Conservation (phyloP, 164 flowering plant genomes). For the Sedum album region DNA sequence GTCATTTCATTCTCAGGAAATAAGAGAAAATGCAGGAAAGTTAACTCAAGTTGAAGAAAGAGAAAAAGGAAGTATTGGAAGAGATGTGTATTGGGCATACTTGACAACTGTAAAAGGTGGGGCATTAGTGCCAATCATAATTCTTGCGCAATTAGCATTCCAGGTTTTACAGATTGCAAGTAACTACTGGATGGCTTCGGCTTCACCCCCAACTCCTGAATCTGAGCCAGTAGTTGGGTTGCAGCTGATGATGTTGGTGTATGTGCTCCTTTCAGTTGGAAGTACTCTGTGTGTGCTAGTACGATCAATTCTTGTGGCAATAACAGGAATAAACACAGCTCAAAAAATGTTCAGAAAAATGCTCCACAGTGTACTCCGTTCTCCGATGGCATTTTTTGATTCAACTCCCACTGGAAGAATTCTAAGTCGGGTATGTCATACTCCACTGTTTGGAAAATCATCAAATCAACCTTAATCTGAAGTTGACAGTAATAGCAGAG, state of each 20-base stretch:
- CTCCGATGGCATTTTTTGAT: conserved; percentile 98
- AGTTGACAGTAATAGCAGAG: not conserved
- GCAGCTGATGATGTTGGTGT: conserved; percentile 47
- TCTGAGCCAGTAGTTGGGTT: conserved; percentile 30
- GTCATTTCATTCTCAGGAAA: conserved; percentile 42
- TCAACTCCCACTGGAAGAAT: conserved; percentile 96
- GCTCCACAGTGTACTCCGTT: conserved; percentile 63
- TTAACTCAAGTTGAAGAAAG: conserved; percentile 82
- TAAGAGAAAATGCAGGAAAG: conserved; percentile 51
- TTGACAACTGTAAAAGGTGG: conserved; percentile 66
- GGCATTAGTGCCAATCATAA: conserved; percentile 51
- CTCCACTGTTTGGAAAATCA: not conserved
- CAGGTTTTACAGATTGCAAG: conserved; percentile 75
- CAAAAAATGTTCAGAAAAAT: conserved; percentile 65
- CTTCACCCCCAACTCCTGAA: conserved; percentile 52
- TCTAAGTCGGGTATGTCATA: conserved; percentile 60
- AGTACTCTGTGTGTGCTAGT: conserved; percentile 69
- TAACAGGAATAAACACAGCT: conserved; percentile 59
- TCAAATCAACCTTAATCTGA: not conserved
- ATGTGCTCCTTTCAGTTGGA: conserved; percentile 62
- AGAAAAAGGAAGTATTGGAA: conserved; percentile 89
- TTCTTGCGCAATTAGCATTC: conserved; percentile 71
- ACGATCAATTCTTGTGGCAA: conserved; percentile 49
- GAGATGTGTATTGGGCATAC: conserved; percentile 81
- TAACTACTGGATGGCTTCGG: conserved; percentile 99